Percentiles rank a stretch among this genome's conserved stretches.
Conservation (phyloP, 768 basidiomycete species). For the Suillus tomentosus region DNA sequence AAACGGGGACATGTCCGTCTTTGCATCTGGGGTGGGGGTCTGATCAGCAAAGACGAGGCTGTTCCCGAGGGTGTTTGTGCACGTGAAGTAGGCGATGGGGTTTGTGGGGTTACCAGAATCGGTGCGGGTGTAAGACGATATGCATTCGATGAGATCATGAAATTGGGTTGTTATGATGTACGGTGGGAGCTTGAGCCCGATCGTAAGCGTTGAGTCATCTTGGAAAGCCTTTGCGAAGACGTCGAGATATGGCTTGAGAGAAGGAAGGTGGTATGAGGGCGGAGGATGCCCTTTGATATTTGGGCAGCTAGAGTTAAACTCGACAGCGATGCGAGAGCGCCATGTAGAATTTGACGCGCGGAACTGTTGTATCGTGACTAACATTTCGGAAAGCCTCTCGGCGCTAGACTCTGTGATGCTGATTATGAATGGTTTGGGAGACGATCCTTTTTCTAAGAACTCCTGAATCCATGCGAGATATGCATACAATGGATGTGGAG, state of each 20-base stretch:
- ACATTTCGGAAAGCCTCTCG: slow-evolving; percentile 52
- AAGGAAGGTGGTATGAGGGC: slow-evolving; percentile 59
- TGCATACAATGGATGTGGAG: slow-evolving; percentile 65
- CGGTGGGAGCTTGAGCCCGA: slow-evolving; percentile 82
- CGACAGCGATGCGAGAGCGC: slow-evolving; percentile 60
- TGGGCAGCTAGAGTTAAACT: slow-evolving; percentile 85
- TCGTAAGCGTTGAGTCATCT: slow-evolving; percentile 54
- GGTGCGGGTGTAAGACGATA: slow-evolving; percentile 42
- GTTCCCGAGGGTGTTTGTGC: slow-evolving; percentile 81
- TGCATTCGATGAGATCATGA: slow-evolving; percentile 46
- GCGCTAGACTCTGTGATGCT: slow-evolving; percentile 71
- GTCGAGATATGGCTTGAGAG: slow-evolving; percentile 54
- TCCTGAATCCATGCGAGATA: slow-evolving; percentile 67
- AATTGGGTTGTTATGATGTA: slow-evolving; percentile 68
- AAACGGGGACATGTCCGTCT: slow-evolving; percentile 31
- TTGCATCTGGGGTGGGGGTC: slow-evolving; percentile 31
- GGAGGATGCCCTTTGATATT: slow-evolving; percentile 69
- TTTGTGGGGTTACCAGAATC: slow-evolving; percentile 30
- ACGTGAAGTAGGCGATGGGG: slow-evolving; percentile 74
- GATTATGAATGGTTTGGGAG: slow-evolving; percentile 72
- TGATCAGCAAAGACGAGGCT: slow-evolving; percentile 65
- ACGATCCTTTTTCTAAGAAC: slow-evolving; percentile 39
- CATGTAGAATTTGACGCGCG: slow-evolving; percentile 39
- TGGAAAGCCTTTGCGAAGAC: slow-evolving; percentile 52
- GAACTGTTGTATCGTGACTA: slow-evolving; percentile 60